A percentile compares a stretch with the other conserved stretches of the same genome.
Conservation (phyloP, 2,329 filamentous ascomycete species). For the Gaeumannomyces sp. region DNA sequence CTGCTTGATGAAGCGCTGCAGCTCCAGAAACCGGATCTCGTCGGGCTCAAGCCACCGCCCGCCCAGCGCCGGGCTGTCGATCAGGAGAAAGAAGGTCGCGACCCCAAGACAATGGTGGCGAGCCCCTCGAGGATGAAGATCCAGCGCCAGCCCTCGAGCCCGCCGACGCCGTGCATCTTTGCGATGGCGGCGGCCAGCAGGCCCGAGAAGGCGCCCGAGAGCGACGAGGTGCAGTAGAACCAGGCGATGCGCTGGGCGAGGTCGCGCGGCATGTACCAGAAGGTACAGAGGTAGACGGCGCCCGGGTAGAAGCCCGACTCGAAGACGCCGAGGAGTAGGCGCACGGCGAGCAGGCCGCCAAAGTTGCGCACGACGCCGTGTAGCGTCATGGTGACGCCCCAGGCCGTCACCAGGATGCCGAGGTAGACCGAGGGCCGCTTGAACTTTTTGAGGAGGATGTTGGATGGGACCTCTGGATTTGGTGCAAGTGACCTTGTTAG, state of each 20-base stretch:
- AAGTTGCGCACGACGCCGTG: conserved; percentile 37
- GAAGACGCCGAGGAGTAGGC: conserved; percentile 28
- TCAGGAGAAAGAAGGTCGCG: conserved; percentile 39
- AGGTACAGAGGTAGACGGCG: conserved; percentile 23
- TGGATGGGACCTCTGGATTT: conserved; percentile 60
- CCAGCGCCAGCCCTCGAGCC: conserved; percentile 20
- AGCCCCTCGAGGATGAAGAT: conserved; percentile 44
- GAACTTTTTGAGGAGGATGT: conserved; percentile 67
- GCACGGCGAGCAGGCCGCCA: conserved; percentile 20
- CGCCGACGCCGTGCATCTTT: conserved; percentile 9
- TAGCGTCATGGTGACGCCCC: conserved; percentile 26
- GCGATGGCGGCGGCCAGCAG: conserved; percentile 11
- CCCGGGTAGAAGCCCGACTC: conserved; percentile 27
- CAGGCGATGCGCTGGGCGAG: conserved; percentile 13
- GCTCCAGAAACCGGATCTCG: conserved; percentile 27
- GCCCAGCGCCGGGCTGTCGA: conserved; percentile 31
- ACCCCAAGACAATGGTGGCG: conserved; percentile 29
- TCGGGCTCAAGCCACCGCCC: conserved; percentile 27
- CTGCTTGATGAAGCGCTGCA: conserved; percentile 26
- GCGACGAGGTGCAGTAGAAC: conserved; percentile 10
- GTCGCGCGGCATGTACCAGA: conserved; percentile 26
- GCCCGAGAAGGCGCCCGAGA: conserved; percentile 12
- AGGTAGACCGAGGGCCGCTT: conserved; percentile 3
- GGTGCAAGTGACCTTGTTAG: conserved; percentile 25
- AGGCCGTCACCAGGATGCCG: conserved; percentile 20